Evolutionary conservation across 2,329 filamentous ascomycete species (phyloP).

Genomic region (Trichoderma atrobrunneum): DNA sequence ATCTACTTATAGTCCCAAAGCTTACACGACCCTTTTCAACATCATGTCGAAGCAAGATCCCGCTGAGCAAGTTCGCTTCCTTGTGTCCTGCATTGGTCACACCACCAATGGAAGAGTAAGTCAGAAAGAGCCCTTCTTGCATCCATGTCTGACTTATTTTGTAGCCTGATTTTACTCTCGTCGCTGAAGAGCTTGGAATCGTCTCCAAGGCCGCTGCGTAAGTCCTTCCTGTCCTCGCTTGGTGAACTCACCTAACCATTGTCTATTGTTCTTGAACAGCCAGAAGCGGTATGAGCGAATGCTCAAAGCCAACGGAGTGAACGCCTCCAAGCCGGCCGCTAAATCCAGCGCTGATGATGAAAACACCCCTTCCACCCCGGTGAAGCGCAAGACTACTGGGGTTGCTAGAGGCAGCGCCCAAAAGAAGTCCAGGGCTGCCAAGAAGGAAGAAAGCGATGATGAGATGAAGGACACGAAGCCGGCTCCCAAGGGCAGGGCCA

Average conservation of each 20-base stretch:
- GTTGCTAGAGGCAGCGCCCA: conserved; percentile 24
- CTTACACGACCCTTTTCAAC: conserved; percentile 2
- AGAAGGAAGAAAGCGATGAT: conserved; percentile 28
- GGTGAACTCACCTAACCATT: not conserved
- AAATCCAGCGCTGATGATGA: conserved; percentile 18
- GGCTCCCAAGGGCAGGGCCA: not conserved
- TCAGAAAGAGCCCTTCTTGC: not conserved
- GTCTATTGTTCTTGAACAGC: conserved; percentile 36
- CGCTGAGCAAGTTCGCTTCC: conserved; percentile 60
- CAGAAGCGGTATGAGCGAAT: conserved; percentile 67
- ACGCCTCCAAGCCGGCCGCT: conserved; percentile 17
- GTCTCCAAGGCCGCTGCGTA: conserved; percentile 68
- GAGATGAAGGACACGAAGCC: conserved; percentile 23
- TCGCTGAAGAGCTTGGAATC: conserved; percentile 63
- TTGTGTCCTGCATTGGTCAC: conserved; percentile 63
- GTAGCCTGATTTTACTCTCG: conserved; percentile 63
- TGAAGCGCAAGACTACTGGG: conserved; percentile 33
- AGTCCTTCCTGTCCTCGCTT: conserved; percentile 35
- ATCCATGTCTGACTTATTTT: not conserved
- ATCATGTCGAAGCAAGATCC: conserved; percentile 52
- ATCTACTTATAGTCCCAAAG: not conserved
- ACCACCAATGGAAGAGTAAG: conserved; percentile 59
- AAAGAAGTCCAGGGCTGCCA: conserved; percentile 29
- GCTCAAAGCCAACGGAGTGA: conserved; percentile 56
- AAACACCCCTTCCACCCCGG: conserved; percentile 23